Evolutionary conservation across 768 basidiomycete species (phyloP).

Genomic region (Leccinum variicolor): DNA sequence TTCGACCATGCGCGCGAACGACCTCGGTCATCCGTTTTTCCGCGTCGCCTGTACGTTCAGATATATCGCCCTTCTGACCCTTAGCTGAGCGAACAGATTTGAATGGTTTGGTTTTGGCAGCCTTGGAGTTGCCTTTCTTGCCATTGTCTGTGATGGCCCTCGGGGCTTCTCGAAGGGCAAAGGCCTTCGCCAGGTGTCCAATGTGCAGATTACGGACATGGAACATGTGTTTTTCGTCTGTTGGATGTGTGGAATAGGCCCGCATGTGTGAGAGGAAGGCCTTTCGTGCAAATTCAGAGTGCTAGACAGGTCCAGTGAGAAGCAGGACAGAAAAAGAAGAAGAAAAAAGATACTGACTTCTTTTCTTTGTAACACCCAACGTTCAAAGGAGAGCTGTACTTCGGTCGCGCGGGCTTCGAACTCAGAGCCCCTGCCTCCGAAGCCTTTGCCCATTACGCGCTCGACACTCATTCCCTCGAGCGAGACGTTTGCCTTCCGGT

Average conservation of each 20-base stretch:
- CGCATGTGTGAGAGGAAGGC: constrained; percentile 92
- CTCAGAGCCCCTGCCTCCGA: constrained; percentile 78
- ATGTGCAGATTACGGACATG: constrained; percentile 92
- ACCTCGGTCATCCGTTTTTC: constrained; percentile 85
- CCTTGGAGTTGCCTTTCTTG: constrained; percentile 15
- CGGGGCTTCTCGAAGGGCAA: constrained; percentile 86
- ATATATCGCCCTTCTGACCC: constrained; percentile 25
- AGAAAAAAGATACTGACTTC: constrained; percentile 48
- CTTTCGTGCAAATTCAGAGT: constrained; percentile 70
- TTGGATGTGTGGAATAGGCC: constrained; percentile 96
- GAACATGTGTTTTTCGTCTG: constrained; percentile 94
- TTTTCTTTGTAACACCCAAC: constrained; percentile 79
- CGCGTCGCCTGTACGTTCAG: constrained; percentile 44
- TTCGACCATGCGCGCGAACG: constrained; percentile 78
- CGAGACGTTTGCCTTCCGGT: constrained; percentile 39
- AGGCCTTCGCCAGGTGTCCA: constrained; percentile 91
- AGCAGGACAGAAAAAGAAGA: neutral
- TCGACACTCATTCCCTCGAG: constrained; percentile 67
- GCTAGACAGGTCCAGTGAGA: constrained; percentile 43
- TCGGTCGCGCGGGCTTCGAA: constrained; percentile 91
- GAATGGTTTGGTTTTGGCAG: neutral
- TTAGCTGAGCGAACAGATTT: constrained; percentile 12
- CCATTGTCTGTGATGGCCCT: constrained; percentile 30
- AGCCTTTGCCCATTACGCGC: constrained; percentile 70
- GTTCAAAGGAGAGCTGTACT: constrained; percentile 91